These are phyloP conservation scores for Moricandia moricandioides DNA, from an alignment of 345 rosid species.

Conservation along the genomic window DNA sequence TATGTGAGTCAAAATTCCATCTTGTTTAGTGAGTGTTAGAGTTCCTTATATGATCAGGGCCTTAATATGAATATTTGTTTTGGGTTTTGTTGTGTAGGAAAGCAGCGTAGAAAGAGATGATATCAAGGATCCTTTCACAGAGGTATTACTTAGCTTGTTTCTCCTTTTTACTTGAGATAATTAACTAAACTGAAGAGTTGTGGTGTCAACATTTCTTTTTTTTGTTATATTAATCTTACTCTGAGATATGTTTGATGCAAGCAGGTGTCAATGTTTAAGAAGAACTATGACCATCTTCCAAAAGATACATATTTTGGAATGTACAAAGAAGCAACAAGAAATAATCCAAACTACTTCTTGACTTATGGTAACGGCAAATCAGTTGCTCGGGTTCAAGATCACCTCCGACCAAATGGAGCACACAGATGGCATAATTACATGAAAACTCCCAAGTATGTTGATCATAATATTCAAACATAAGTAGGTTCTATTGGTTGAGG, in stretches of 20 bases:
- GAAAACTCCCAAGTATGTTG: constrained; percentile 77
- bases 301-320: constrained; percentile 91
- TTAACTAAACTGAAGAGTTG: background rate
- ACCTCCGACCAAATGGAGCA: constrained; percentile 98
- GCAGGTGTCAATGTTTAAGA: constrained; percentile 95
- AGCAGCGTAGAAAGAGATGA: constrained; percentile 88
- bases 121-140: constrained; percentile 87
- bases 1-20: constrained; percentile 67
- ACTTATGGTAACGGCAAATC: constrained; percentile 96
- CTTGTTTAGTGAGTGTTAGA: background rate
- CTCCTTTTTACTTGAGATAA: constrained; percentile 6
- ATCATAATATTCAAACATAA: background rate
- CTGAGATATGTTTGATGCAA: constrained; percentile 17
- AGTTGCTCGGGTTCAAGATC: constrained; percentile 79
- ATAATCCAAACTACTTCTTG: constrained; percentile 92
- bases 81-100: constrained; percentile 51
- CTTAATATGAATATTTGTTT: background rate
- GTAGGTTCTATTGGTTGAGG: background rate
- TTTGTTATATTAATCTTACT: too few relatives aligned
- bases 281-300: constrained; percentile 90
- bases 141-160: constrained; percentile 44
- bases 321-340: constrained; percentile 87
- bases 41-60: too few relatives aligned
- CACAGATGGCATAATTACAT: constrained; percentile 98
- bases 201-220: background rate